Evolutionary conservation across 306 rosid genomes (phyloP), one percentile per base, ranked within the genome.

Genomic region (Trifolium pratense): DNA sequence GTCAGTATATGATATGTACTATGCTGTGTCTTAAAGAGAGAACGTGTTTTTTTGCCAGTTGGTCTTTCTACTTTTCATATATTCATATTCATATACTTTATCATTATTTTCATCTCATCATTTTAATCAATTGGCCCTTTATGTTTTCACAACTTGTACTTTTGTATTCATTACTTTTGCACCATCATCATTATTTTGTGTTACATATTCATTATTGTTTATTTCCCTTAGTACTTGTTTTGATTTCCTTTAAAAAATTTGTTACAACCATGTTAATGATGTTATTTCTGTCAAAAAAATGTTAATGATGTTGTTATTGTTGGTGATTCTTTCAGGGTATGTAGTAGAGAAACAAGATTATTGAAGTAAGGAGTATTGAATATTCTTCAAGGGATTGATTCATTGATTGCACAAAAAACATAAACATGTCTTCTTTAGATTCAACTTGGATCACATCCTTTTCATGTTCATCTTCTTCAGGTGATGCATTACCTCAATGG

Each of bases 391-490:
- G 5, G 13, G 48, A 43, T 20, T 40, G 6, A 39, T n/a, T 7
- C 13, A 5, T 66, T 36, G 32, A 29, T 29, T 29, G 32, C 5
- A 57, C 17, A 23, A 2, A 21, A 39, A 65, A 15, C 32, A 13
- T n/a, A 66, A 71, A 71, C 62, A 92, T 89, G 97, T 64, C 81
- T 17, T 45, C 58, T 13, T 79, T 62, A 57, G 61, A 79, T 46
- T 59, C 75, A 63, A 46, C 79, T 20, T 91, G 96, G 97, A 58
- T 89, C 25, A 79, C 89, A 4, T 87, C 88, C 4, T 25, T 70
- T 26, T 84, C 96, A 2, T 92, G 97, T 78, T 84, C 83, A 16
- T 49, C 90, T 55, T 62, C 85, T 78, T 62, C 90, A 1, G 78
- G 57, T 58, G 86, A 77, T 18, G 40, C 75, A 40, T 3, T 79